Evolutionary conservation across 2,329 filamentous ascomycete genomes (phyloP).

Genomic region (Pseudogymnoascus sp.): DNA sequence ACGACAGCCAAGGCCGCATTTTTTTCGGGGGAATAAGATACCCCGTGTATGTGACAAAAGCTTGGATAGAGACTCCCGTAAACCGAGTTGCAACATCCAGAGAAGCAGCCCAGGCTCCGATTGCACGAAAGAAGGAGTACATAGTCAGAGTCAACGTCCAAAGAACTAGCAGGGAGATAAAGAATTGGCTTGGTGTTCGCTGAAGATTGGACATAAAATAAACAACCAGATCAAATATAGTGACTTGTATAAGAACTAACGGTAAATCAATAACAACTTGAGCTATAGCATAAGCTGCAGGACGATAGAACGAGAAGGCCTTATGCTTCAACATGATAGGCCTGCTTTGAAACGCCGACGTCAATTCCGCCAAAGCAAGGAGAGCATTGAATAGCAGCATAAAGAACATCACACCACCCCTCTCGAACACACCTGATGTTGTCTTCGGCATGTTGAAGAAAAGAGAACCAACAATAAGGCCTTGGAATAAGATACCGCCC

Average conservation of each 20-base stretch:
- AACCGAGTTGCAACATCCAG: constrained; percentile 36
- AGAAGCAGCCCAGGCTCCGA: constrained; percentile 68
- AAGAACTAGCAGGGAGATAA: constrained; percentile 74
- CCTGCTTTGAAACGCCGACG: constrained; percentile 52
- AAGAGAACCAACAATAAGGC: constrained; percentile 32
- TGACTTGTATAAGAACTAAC: constrained; percentile 67
- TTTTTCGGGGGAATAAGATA: constrained; percentile 47
- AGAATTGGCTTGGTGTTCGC: constrained; percentile 68
- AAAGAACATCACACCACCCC: constrained; percentile 56
- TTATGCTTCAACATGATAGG: constrained; percentile 66
- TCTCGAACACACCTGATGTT: constrained; percentile 48
- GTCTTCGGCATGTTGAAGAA: constrained; percentile 48
- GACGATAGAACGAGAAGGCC: constrained; percentile 38
- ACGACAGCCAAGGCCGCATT: constrained; percentile 49
- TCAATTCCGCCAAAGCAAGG: constrained; percentile 53
- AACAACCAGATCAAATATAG: constrained; percentile 70
- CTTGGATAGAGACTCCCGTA: constrained; percentile 68
- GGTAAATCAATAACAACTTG: constrained; percentile 82
- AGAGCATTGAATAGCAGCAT: constrained; percentile 56
- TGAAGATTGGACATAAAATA: constrained; percentile 86
- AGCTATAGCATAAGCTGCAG: constrained; percentile 47
- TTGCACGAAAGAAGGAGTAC: constrained; percentile 80
- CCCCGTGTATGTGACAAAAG: constrained; percentile 30
- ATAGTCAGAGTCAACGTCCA: constrained; percentile 68
- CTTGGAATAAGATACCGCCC: constrained; percentile 29